Evolutionary conservation across 768 basidiomycete genomes (phyloP), one percentile per base, ranked within the genome.

Genomic region (Clavulina sp.): DNA sequence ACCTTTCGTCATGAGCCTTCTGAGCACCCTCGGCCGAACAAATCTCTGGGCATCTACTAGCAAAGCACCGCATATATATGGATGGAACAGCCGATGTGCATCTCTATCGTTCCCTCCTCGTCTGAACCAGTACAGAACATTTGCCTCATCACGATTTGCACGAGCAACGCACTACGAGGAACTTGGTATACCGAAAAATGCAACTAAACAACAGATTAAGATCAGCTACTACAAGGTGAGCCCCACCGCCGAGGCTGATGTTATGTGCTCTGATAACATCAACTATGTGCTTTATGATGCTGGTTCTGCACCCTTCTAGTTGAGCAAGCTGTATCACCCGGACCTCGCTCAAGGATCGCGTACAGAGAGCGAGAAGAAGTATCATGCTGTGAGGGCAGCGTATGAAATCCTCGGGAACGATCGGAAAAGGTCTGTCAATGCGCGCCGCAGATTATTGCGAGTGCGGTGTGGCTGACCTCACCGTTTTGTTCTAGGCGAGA

Each of bases 361-460:
- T n/a, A n/a, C 52, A 38, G 50, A 28, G 18, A 9, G 54, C 2
- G 54, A 56, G 52, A 48, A 49, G 26, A 51, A 46, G 29, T 57
- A 51, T 41, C 28, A 52, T 21, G 48, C 51, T 30, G 54, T 54
- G 2, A 52, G 51, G 21, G 52, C 52, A 21, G 56, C 56, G 2
- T 57, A 54, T 47, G 43, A 21, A n/a, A 47, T 57, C 5, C 31
- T 57, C n/a, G 56, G 49, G 9, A 54, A 57, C 47, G 56, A 57
- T 26, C 40, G 51, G 40, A 34, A 46, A 50, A 46, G 56, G 56
- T 29, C 7, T 21, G 23, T 53, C 30, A 30, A 26, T 34, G 23
- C 23, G 41, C n/a, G n/a, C n/a, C n/a, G n/a, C n/a, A n/a, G 4
- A 13, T 43, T 34, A n/a, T 19, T 2, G 2, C 19, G 1, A 16